These are phyloP conservation scores for Ploettnerulaceae sp. DNA, from an alignment of 2,329 filamentous ascomycete species.

Conservation along the genomic window DNA sequence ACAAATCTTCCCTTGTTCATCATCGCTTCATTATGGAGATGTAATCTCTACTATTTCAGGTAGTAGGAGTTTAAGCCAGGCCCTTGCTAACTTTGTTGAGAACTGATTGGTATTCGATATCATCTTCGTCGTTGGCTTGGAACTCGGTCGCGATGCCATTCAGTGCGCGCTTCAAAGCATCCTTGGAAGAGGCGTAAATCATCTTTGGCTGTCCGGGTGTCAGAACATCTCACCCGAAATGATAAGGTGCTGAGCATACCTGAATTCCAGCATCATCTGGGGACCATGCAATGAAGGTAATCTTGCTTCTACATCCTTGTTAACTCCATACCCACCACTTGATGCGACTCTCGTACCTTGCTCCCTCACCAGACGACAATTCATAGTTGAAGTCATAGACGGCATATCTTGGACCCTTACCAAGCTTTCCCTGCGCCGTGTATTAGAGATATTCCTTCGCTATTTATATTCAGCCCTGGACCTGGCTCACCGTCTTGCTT, in stretches of 20 bases:
- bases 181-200: slow-evolving; percentile 86
- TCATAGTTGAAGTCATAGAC: slow-evolving; percentile 82
- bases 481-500: slow-evolving; percentile 52
- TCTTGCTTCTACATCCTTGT: slow-evolving; percentile 57
- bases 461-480: neutral
- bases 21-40: slow-evolving; percentile 3
- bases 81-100: slow-evolving; percentile 61
- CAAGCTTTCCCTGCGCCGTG: slow-evolving; percentile 46
- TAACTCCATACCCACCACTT: neutral
- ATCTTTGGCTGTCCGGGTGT: slow-evolving; percentile 65
- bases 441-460: slow-evolving; percentile 9
- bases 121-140: slow-evolving; percentile 79
- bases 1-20: slow-evolving; percentile 5
- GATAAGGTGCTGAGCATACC: slow-evolving; percentile 45
- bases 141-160: slow-evolving; percentile 71
- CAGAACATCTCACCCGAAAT: neutral
- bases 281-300: slow-evolving; percentile 74
- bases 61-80: slow-evolving; percentile 41
- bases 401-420: slow-evolving; percentile 74
- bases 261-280: slow-evolving; percentile 76
- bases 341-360: slow-evolving; percentile 48
- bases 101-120: slow-evolving; percentile 73
- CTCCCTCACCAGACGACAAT: slow-evolving; percentile 66
- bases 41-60: slow-evolving; percentile 2
- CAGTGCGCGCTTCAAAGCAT: slow-evolving; percentile 74